Evolutionary conservation across 257 asterid genomes (phyloP).

Genomic region (Penstemon eatonii): DNA sequence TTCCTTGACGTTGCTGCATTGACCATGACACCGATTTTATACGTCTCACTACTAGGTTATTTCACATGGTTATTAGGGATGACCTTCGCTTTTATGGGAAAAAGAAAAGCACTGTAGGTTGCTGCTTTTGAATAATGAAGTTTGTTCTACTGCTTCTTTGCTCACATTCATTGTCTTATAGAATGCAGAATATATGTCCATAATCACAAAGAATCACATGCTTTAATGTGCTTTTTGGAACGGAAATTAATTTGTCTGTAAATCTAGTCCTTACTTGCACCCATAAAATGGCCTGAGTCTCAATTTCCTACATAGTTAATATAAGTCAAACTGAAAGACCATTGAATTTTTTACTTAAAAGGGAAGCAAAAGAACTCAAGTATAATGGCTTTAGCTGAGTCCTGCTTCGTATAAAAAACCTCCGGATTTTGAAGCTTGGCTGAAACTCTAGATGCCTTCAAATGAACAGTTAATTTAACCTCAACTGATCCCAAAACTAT

Average conservation of each 20-base stretch:
- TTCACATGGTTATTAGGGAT: neutral
- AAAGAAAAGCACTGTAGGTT: neutral
- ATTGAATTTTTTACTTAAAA: neutral
- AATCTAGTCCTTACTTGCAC: neutral
- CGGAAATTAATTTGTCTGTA: conserved; percentile 3
- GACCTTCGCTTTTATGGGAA: neutral
- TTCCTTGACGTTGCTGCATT: neutral
- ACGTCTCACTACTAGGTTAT: neutral
- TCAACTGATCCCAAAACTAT: neutral
- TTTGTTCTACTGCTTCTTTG: neutral
- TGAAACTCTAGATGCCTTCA: neutral
- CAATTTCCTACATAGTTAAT: neutral
- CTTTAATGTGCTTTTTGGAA: neutral
- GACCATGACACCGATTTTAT: neutral
- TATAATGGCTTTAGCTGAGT: neutral
- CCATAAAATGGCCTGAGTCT: neutral
- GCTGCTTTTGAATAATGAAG: neutral
- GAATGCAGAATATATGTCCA: neutral
- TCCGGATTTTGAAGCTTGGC: neutral
- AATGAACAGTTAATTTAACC: neutral
- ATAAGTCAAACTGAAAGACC: neutral
- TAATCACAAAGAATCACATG: neutral
- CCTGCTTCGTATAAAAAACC: neutral
- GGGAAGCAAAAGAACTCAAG: neutral
- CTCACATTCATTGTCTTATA: neutral